Conservation (phyloP, 805 yeast genomes). For the Gaillardinia entomophila region DNA sequence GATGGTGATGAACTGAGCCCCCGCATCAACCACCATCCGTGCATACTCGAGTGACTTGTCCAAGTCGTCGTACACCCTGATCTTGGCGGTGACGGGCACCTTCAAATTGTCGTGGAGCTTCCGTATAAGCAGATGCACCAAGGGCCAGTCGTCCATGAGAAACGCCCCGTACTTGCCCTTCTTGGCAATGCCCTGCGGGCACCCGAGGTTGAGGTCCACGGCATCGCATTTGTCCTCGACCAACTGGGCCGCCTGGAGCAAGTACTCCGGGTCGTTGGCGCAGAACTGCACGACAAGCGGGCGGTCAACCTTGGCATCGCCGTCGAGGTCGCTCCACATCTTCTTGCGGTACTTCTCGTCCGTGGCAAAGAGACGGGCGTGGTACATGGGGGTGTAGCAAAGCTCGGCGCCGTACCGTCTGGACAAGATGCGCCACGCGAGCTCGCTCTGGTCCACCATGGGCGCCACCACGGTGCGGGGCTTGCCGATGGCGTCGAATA, state of each 20-base stretch:
- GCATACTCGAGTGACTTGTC: constrained; percentile 85
- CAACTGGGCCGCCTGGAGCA: constrained; percentile 72
- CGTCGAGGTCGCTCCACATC: constrained; percentile 71
- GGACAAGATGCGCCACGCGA: constrained; percentile 90
- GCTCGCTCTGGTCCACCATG: constrained; percentile 95
- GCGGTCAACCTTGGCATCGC: constrained; percentile 61
- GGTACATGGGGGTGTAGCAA: constrained; percentile 96
- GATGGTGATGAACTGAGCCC: constrained; percentile 91
- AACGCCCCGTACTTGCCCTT: constrained; percentile 96
- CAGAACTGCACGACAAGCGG: constrained; percentile 94
- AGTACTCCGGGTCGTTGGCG: constrained; percentile 87
- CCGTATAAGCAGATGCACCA: constrained; percentile 65
- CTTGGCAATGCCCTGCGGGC: constrained; percentile 96
- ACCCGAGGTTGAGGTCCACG: constrained; percentile 90
- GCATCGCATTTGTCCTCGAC: constrained; percentile 90
- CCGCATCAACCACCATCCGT: constrained; percentile 80
- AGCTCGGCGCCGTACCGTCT: constrained; percentile 87
- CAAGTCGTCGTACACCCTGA: constrained; percentile 80
- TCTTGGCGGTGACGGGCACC: constrained; percentile 93
- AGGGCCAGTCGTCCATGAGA: constrained; percentile 94
- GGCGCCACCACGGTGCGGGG: constrained; percentile 94
- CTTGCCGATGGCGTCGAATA: constrained; percentile 61
- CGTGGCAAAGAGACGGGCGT: constrained; percentile 84
- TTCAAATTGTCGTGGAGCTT: constrained; percentile 69
- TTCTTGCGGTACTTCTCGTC: constrained; percentile 73